Evolutionary conservation across 352 stramenopile genomes (phyloP), one percentile per base, ranked within the genome.

Genomic region (Phytopythium ostracodes): DNA sequence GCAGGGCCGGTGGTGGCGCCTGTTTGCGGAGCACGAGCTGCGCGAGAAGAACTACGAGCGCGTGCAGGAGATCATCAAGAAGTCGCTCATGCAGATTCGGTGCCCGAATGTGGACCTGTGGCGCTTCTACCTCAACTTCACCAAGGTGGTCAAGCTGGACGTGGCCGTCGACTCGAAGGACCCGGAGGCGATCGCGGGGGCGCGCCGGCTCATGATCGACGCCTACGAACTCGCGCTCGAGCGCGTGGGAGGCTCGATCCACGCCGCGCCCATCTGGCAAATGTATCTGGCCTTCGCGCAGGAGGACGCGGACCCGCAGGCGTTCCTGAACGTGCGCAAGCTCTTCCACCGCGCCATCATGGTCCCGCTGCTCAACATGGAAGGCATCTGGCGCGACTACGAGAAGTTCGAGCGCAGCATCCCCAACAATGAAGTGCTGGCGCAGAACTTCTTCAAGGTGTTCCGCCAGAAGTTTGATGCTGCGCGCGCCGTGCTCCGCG

Each of bases 91-190:
- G 78, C 75, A 93, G 69, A 62, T 94, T 47, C 79, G 85, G 22
- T 93, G 84, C 56, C 85, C 84, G 25, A 71, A 94, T 51, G 73
- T 96, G 52, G 87, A 96, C 18, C 72, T 96, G 20, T 96, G 87
- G 87, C 72, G 83, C 4, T 94, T 96, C 52, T 96, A 96, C 68
- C 71, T 96, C 33, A 85, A 87, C 64, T 94, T 96, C 57, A 94
- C 85, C 33, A 92, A 93, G 61, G 83, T 91, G 52, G 83, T 88
- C 3, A 88, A 92, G 53, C 69, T 94, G 50, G 84, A 94, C 49
- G 79, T 91, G 46, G 84, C 84, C 9, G 75, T 86, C 8, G 77
- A 84, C 36, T 79, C 81, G 24, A 77, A 84, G 36, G 77, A 92
- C 52, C 31, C 58, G 15, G 64, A 76, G 12, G 82, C 83, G 17